Evolutionary conservation across 192 early-diverging fungal genomes (phyloP), one percentile per base, ranked within the genome.

Genomic region (Backusella tuberculispora): DNA sequence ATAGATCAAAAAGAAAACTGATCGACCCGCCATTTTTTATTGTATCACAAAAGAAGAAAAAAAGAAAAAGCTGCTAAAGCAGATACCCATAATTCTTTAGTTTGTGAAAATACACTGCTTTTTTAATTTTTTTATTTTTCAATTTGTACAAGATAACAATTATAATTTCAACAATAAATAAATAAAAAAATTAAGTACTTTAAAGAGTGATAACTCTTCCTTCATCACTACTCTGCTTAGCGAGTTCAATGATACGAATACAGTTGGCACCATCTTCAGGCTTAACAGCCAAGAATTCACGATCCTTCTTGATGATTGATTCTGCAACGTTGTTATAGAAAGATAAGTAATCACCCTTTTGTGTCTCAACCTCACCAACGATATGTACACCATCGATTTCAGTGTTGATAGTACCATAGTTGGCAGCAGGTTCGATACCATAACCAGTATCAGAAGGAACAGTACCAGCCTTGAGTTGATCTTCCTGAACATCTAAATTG

Each of bases 401-500:
- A 2, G 85, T 77, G 64, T 90, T 85, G 29, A 88, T 69, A 4
- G 76, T 74, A 42, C 93, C 91, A 81, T 81, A 87, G 29, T 71
- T 72, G 1, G 45, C 72, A 34, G 83, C 74, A 4, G 37, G 46
- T 42, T 94, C 91, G 10, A 87, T 67, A 42, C 93, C 93, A 79
- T 84, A 94, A 3, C 46, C 82, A 7, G 81, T 38, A 47, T 82
- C 70, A 0, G 60, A 73, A 3, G 90, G 89, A 8, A 85, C 81
- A 8, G 89, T 37, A n/a, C 91, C 92, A 6, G 80, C 76, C 77
- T 92, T 90, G 64, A 92, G 85, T 68, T 92, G 92, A 45, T 85
- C 85, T 65, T 95, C 93, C 73, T 95, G 93, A 3, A 89, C 86
- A 76, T 95, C 93, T 38, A 92, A 66, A 41, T 88, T 85, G 66